These are phyloP conservation scores for Ustilago hordei DNA, from an alignment of 1,284 basidiomycete genomes.

Conservation along the genomic window DNA sequence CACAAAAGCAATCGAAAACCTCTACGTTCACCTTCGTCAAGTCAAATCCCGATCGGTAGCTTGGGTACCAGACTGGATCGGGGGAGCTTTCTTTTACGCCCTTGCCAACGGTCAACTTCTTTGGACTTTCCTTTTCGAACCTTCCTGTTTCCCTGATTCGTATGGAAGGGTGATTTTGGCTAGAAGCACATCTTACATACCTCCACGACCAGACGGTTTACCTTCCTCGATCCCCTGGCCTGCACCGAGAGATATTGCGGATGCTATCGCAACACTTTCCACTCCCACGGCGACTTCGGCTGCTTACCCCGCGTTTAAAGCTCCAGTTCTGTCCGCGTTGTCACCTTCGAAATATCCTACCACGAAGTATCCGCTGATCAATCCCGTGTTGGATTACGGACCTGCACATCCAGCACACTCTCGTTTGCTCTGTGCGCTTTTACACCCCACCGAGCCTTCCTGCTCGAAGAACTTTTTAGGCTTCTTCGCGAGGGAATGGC, in stretches of 20 bases:
- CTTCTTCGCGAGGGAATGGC: conserved; percentile 58
- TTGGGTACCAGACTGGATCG: conserved; percentile 61
- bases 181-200: conserved; percentile 58
- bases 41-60: conserved; percentile 24
- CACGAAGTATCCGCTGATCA: conserved; percentile 50
- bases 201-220: conserved; percentile 53
- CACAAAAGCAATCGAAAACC: conserved; percentile 46
- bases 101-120: conserved; percentile 62
- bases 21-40: conserved; percentile 37
- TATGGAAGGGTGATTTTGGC: conserved; percentile 53
- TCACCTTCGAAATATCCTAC: conserved; percentile 54
- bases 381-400: conserved; percentile 60
- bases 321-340: conserved; percentile 59
- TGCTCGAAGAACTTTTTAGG: conserved; percentile 50
- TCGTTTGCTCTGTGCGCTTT: conserved; percentile 54
- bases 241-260: conserved; percentile 43
- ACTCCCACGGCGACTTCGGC: conserved; percentile 46
- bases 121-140: conserved; percentile 61
- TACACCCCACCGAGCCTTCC: conserved; percentile 60
- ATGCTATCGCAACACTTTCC: conserved; percentile 54
- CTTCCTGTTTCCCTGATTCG: conserved; percentile 49
- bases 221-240: conserved; percentile 59
- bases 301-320: conserved; percentile 59
- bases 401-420: conserved; percentile 62
- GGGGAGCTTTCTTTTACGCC: conserved; percentile 57